A percentile compares a stretch with the other conserved stretches of the same genome.
Evolutionary conservation across 2,329 filamentous ascomycete genomes (phyloP).

Genomic region (Ophiobolus disseminans): DNA sequence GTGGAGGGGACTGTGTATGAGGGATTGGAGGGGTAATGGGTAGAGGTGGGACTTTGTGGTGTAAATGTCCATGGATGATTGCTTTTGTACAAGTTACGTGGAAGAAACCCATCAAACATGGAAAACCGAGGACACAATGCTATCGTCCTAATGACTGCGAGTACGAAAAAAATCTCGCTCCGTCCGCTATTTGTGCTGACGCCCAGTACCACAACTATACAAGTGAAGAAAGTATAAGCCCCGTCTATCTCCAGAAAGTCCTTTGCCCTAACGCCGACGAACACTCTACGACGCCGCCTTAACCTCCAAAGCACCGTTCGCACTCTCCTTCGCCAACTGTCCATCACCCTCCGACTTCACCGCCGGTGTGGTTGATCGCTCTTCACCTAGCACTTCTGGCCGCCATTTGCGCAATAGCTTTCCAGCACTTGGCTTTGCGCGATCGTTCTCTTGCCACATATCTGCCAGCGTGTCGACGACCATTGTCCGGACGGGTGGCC

Average conservation of each 20-base stretch:
- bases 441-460: conserved; percentile 60
- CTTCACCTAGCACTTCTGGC: conserved; percentile 54
- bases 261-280: not conserved
- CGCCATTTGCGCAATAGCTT: conserved; percentile 65
- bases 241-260: too few relatives aligned
- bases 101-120: too few relatives aligned
- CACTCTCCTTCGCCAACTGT: conserved; percentile 27
- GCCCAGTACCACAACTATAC: too few relatives aligned
- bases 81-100: too few relatives aligned
- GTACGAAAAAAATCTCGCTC: too few relatives aligned
- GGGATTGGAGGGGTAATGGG: conserved; percentile 8
- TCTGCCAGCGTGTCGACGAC: conserved; percentile 65
- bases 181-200: too few relatives aligned
- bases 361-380: conserved; percentile 15
- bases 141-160: too few relatives aligned
- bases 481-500: conserved; percentile 64
- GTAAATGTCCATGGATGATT: not conserved
- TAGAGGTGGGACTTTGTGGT: not conserved
- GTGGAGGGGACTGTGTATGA: conserved; percentile 30
- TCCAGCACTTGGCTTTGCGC: conserved; percentile 56
- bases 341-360: conserved; percentile 31
- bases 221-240: too few relatives aligned
- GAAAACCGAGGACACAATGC: too few relatives aligned
- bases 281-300: conserved; percentile 28
- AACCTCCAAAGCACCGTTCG: conserved; percentile 38